These are phyloP conservation scores for Colletotrichum sp. DNA, from an alignment of 2,329 filamentous ascomycete species.

Conservation along the genomic window DNA sequence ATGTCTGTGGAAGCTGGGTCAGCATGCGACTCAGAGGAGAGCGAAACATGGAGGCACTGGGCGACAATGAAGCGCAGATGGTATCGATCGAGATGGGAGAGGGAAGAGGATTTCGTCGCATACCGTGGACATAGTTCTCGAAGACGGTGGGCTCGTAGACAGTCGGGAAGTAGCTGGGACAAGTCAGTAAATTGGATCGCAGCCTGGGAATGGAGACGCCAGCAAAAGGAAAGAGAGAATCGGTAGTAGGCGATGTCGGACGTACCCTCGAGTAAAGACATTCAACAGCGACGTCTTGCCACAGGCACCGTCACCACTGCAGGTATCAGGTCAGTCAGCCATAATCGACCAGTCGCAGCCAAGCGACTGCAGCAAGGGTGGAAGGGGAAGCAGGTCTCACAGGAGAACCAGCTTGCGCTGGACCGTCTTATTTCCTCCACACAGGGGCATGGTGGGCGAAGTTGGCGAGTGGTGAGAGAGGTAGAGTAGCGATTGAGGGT, in stretches of 20 bases:
- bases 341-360: slow-evolving; percentile 3
- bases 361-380: slow-evolving; percentile 7
- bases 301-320: slow-evolving; percentile 90
- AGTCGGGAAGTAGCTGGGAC: slow-evolving; percentile 85
- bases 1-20: slow-evolving; percentile 71
- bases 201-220: neutral
- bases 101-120: slow-evolving; percentile 27
- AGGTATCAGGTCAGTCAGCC: slow-evolving; percentile 4
- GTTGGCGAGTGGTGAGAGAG: neutral
- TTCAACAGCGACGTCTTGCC: slow-evolving; percentile 97
- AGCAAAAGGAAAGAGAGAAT: neutral
- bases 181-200: neutral
- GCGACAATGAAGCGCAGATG: neutral
- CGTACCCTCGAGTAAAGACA: slow-evolving; percentile 96
- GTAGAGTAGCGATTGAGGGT: neutral
- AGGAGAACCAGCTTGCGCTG: slow-evolving; percentile 96
- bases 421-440: slow-evolving; percentile 80
- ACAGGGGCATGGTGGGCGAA: slow-evolving; percentile 37
- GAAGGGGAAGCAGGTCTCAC: slow-evolving; percentile 55
- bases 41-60: neutral
- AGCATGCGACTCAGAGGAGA: neutral
- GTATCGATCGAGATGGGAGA: neutral
- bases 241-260: slow-evolving; percentile 19
- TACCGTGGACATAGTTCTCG: slow-evolving; percentile 98
- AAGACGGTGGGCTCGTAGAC: slow-evolving; percentile 99